A percentile compares a stretch with the other conserved stretches of the same genome.
phyloP scores from a whole-genome alignment of 768 basidiomycete species.

The Boletus rex-veris region DNA sequence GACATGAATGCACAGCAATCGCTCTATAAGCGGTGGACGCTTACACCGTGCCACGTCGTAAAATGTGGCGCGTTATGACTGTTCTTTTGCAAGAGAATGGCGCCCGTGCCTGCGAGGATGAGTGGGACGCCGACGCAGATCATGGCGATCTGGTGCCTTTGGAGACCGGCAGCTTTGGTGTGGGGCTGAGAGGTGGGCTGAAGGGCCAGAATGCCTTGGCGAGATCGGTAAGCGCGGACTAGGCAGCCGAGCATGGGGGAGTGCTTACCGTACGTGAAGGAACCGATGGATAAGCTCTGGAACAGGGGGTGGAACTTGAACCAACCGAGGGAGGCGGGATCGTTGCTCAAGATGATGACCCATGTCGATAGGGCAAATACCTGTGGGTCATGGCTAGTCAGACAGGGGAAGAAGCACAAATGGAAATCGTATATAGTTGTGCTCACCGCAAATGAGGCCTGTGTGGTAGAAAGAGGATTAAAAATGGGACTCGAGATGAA shows the following conservation, averaged over 20 bases:
- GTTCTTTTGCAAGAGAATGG: slow-evolving; percentile 62
- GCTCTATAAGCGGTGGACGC: slow-evolving; percentile 15
- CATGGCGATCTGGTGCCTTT: slow-evolving; percentile 65
- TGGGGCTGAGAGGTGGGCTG: slow-evolving; percentile 68
- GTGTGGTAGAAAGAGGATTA: background rate
- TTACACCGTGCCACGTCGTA: slow-evolving; percentile 72
- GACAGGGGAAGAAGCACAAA: background rate
- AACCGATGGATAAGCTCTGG: slow-evolving; percentile 52
- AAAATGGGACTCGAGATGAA: background rate
- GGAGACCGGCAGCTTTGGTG: slow-evolving; percentile 63
- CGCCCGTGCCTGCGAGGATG: slow-evolving; percentile 56
- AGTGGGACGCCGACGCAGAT: slow-evolving; percentile 52
- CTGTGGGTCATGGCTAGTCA: slow-evolving; percentile 26
- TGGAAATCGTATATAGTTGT: background rate
- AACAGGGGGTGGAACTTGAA: slow-evolving; percentile 66
- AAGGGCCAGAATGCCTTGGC: slow-evolving; percentile 67
- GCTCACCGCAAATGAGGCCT: slow-evolving; percentile 22
- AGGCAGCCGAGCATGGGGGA: background rate
- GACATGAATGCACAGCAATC: background rate
- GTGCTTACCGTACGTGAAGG: slow-evolving; percentile 58
- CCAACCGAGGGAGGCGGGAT: slow-evolving; percentile 50
- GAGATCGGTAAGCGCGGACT: background rate
- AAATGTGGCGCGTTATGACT: slow-evolving; percentile 53
- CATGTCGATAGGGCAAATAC: slow-evolving; percentile 42
- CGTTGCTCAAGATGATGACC: slow-evolving; percentile 41